phyloP scores from a whole-genome alignment of 2,329 filamentous ascomycete species.

The Hypoxylon sp. region DNA sequence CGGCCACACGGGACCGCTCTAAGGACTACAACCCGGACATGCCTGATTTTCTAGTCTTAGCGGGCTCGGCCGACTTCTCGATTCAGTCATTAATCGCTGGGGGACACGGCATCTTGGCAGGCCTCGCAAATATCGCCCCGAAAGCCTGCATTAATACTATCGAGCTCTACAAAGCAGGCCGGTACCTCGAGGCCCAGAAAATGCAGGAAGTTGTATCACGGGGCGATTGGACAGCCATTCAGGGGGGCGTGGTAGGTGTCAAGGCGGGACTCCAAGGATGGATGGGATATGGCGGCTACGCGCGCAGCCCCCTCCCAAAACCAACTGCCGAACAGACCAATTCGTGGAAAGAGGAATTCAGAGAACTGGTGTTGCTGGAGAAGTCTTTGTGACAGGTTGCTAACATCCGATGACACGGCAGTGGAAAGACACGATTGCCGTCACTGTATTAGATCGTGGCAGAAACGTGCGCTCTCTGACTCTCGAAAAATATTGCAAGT shows the following conservation, averaged over 20 bases:
- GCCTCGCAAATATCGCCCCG: slow-evolving; percentile 78
- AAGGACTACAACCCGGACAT: slow-evolving; percentile 51
- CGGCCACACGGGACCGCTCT: slow-evolving; percentile 64
- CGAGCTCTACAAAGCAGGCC: slow-evolving; percentile 70
- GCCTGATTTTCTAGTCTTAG: slow-evolving; percentile 75
- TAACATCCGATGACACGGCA: slow-evolving; percentile 33
- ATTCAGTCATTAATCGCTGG: slow-evolving; percentile 77
- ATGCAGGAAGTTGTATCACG: slow-evolving; percentile 75
- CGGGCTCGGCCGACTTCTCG: slow-evolving; percentile 79
- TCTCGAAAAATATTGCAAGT: background rate
- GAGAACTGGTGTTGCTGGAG: slow-evolving; percentile 65
- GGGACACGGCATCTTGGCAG: slow-evolving; percentile 78
- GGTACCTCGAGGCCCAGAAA: slow-evolving; percentile 70
- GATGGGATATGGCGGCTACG: slow-evolving; percentile 75
- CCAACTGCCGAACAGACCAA: slow-evolving; percentile 63
- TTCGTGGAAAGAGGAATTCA: slow-evolving; percentile 69
- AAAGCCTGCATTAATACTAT: slow-evolving; percentile 73
- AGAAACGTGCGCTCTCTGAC: slow-evolving; percentile 8
- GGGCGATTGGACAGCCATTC: slow-evolving; percentile 80
- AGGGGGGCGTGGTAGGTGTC: slow-evolving; percentile 78
- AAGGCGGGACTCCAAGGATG: slow-evolving; percentile 77
- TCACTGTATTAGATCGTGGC: slow-evolving; percentile 20
- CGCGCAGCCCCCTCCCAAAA: slow-evolving; percentile 63
- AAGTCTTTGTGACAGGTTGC: slow-evolving; percentile 58
- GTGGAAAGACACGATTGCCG: slow-evolving; percentile 20